Base-by-base conservation (phyloP, 2,329 filamentous ascomycete genomes). In the Colletotrichum horii region DNA sequence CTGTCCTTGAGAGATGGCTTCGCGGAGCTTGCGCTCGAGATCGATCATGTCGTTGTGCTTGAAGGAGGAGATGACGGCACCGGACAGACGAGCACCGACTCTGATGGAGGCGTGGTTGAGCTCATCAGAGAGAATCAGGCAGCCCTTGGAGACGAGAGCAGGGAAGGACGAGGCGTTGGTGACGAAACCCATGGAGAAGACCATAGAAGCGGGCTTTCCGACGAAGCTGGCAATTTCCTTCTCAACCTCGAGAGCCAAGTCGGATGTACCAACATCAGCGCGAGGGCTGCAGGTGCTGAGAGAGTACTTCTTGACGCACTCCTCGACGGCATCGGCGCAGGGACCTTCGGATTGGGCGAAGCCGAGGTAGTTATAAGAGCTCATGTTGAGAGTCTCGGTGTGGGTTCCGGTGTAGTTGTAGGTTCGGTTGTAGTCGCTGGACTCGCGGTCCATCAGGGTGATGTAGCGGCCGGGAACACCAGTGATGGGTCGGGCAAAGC, bases 111-210 rank as follows among this genome's bases (percentile, higher is more conserved):
- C 95, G 85, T 99, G 97, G 86, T 99, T 99, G 72, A 99, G 90
- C 85, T 99, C 97, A 84, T 99, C 97, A 0, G 96, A 98, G 80
- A 99, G 94, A 83, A 99, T 94, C 69, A 99, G 90, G 81, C 94
- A 97, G 76, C 97, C 97, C 87, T 98, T 98, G 80, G 94, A 94
- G 70, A 98, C 95, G 56, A 99, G 89, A 43, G 96, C 96, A 4
- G 96, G 95, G 89, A 99, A 98, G 19, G 96, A 93, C 78, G 94
- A 95, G 34, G 96, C 94, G 82, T 99, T 99, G 78, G 97, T 99
- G 77, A 96, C 96, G 83, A 98, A 99, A 38, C 97, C 97, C 97
- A 99, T 99, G 28, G 96, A 98, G 88, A 98, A 98, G 68, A 99
- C 93, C 93, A 98, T 98, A 32, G 97, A 94, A 32, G 95, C 92